Percentiles rank a stretch among this genome's conserved stretches.
Evolutionary conservation across 2,329 filamentous ascomycete genomes (phyloP).

Genomic region (Paecilomyces variotii): DNA sequence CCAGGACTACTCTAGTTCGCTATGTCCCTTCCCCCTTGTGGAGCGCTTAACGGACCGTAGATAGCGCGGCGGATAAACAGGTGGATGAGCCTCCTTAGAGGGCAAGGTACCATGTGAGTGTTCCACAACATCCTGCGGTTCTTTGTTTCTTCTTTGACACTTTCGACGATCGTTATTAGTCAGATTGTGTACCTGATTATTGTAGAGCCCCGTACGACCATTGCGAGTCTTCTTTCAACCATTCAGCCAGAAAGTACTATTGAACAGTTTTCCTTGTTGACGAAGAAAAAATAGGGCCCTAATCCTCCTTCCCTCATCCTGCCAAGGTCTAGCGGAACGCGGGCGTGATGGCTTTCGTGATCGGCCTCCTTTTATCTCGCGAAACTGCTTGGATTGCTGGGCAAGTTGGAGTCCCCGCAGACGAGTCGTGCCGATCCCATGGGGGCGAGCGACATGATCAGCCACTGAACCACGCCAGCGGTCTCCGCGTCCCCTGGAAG

Average conservation of each 20-base stretch:
- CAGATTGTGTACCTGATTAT: not conserved
- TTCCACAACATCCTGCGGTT: not conserved
- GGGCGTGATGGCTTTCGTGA: not conserved
- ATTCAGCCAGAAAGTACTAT: not conserved
- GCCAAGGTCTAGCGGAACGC: not conserved
- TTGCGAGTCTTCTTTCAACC: not conserved
- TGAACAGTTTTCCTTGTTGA: not conserved
- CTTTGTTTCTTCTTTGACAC: not conserved
- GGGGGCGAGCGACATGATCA: not conserved
- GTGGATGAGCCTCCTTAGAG: not conserved
- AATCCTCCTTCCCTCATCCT: not conserved
- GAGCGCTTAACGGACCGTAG: not conserved
- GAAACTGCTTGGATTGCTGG: not conserved
- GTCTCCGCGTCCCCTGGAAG: not conserved
- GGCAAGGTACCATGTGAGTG: not conserved
- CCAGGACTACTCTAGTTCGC: not conserved
- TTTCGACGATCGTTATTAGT: not conserved
- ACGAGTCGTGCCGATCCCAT: not conserved
- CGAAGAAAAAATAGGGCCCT: not conserved
- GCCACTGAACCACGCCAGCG: not conserved
- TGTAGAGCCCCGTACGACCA: not conserved
- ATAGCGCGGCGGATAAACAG: not conserved
- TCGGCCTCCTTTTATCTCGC: not conserved
- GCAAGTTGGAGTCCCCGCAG: not conserved
- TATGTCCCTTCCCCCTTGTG: not conserved